Conservation (phyloP, 1,284 basidiomycete genomes). For the Pyrrhoderma lamaoense region DNA sequence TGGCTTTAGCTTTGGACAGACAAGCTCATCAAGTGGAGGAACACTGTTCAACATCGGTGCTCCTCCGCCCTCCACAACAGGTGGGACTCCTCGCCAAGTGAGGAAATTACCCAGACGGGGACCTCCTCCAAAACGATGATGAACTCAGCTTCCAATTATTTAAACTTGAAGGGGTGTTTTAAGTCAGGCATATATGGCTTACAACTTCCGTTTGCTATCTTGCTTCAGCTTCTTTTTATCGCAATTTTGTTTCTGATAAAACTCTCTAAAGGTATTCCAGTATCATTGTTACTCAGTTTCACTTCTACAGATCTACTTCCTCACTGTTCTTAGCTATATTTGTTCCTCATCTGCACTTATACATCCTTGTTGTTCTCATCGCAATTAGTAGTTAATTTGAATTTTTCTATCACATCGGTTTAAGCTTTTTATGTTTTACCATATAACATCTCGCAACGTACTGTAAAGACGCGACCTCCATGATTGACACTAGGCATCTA, state of each 20-base stretch:
- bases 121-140: conserved; percentile 10
- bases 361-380: conserved; percentile 16
- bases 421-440: not conserved
- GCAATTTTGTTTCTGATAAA: not conserved
- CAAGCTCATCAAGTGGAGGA: conserved; percentile 22
- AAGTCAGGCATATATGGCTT: not conserved
- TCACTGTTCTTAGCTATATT: conserved; percentile 5
- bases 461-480: no score
- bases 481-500: no score
- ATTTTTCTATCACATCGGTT: not conserved
- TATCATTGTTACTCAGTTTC: not conserved
- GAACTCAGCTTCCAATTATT: no score
- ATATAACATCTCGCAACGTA: no score
- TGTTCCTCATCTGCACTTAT: conserved; percentile 9
- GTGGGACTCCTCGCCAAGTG: conserved; percentile 37
- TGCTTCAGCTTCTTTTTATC: not conserved
- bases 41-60: conserved; percentile 31
- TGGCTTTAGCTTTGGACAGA: conserved; percentile 30
- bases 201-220: not conserved
- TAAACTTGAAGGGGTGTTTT: no score
- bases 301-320: not conserved
- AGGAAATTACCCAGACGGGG: conserved; percentile 44
- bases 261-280: not conserved
- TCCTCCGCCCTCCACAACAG: conserved; percentile 27
- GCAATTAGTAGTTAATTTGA: conserved; percentile 9